These are phyloP conservation scores for Madurella fahalii DNA, from an alignment of 2,329 filamentous ascomycete species.

Conservation along the genomic window DNA sequence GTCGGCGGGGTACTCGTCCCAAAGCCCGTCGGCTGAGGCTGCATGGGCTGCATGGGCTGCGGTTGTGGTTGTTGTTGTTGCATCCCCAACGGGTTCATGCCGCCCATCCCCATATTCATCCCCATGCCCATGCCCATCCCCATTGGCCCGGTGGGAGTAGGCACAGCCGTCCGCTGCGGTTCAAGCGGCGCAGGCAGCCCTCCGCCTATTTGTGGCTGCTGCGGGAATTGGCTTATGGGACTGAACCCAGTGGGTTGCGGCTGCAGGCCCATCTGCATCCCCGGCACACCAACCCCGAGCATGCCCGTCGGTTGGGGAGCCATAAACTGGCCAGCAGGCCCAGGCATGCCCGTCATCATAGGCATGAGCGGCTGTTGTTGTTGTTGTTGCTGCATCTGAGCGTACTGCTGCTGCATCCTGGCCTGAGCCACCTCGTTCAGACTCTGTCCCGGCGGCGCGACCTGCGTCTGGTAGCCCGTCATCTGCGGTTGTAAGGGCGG, in stretches of 20 bases:
- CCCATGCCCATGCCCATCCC: slow-evolving; percentile 14
- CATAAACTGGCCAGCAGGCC: slow-evolving; percentile 42
- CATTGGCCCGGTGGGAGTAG: slow-evolving; percentile 15
- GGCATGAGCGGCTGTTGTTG: slow-evolving; percentile 44
- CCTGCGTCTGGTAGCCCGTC: slow-evolving; percentile 61
- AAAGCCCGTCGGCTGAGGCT: slow-evolving; percentile 46
- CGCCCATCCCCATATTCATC: slow-evolving; percentile 35
- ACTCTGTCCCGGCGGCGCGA: slow-evolving; percentile 72
- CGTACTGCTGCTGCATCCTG: slow-evolving; percentile 59
- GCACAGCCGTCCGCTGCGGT: slow-evolving; percentile 55
- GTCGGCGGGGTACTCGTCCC: background rate
- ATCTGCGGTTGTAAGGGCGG: slow-evolving; percentile 78
- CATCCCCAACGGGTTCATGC: slow-evolving; percentile 36
- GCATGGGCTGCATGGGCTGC: slow-evolving; percentile 33
- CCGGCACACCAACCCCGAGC: slow-evolving; percentile 2
- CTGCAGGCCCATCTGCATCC: slow-evolving; percentile 36
- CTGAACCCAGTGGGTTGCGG: slow-evolving; percentile 62
- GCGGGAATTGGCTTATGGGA: slow-evolving; percentile 33
- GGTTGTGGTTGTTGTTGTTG: slow-evolving; percentile 2
- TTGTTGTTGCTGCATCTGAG: slow-evolving; percentile 37
- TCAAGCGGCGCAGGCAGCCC: slow-evolving; percentile 56
- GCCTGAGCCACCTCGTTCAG: slow-evolving; percentile 67
- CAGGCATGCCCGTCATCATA: slow-evolving; percentile 45
- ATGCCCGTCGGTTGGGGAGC: slow-evolving; percentile 35
- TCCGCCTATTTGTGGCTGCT: slow-evolving; percentile 40